These are phyloP conservation scores for Phialophora macrospora DNA, from an alignment of 2,329 filamentous ascomycete species.

Conservation along the genomic window DNA sequence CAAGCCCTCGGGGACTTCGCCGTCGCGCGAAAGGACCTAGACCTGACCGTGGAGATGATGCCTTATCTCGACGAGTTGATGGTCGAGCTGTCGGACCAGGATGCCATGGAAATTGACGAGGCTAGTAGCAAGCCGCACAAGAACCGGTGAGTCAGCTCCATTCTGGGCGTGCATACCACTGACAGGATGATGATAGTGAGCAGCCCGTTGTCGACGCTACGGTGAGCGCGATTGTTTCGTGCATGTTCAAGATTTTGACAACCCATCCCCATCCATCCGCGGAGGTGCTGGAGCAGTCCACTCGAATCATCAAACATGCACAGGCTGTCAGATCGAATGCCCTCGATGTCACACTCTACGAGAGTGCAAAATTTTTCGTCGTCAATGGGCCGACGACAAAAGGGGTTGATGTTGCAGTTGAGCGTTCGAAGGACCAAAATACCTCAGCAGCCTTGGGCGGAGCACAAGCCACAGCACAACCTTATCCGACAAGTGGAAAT, in stretches of 20 bases:
- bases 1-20: slow-evolving; percentile 73
- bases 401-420: slow-evolving; percentile 16
- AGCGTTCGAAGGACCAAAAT: slow-evolving; percentile 27
- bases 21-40: slow-evolving; percentile 68
- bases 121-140: slow-evolving; percentile 24
- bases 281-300: slow-evolving; percentile 32
- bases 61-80: slow-evolving; percentile 58
- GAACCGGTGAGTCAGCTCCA: slow-evolving; percentile 30
- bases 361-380: slow-evolving; percentile 33
- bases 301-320: slow-evolving; percentile 28
- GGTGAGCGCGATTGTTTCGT: slow-evolving; percentile 33
- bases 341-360: slow-evolving; percentile 32
- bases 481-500: not conserved
- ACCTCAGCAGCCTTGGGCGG: slow-evolving; percentile 23
- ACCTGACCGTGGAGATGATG: slow-evolving; percentile 71
- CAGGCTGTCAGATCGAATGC: slow-evolving; percentile 22
- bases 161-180: slow-evolving; percentile 22
- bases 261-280: slow-evolving; percentile 20
- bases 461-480: slow-evolving; percentile 24
- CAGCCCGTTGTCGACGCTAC: slow-evolving; percentile 26
- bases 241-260: slow-evolving; percentile 35
- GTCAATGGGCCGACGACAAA: slow-evolving; percentile 14
- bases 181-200: slow-evolving; percentile 24
- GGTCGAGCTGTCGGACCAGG: slow-evolving; percentile 58
- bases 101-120: slow-evolving; percentile 71